Evolutionary conservation across 2,329 filamentous ascomycete genomes (phyloP).

Genomic region (Diaporthe amygdali): DNA sequence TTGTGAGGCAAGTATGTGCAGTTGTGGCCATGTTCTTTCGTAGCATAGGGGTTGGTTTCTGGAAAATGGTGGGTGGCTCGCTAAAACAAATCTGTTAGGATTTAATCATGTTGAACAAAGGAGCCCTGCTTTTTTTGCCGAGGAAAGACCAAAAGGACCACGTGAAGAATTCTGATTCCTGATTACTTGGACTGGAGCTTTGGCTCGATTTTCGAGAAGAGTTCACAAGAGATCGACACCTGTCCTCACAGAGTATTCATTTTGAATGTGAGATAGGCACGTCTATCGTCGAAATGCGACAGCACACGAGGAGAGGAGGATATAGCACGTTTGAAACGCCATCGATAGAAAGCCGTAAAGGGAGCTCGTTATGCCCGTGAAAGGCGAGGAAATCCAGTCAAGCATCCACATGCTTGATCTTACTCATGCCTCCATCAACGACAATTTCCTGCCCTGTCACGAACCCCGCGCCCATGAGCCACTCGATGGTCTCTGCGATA

Average conservation of each 20-base stretch:
- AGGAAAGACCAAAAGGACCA: too few relatives aligned
- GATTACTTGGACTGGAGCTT: too few relatives aligned
- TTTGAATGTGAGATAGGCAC: not conserved
- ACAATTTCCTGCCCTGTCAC: constrained; percentile 35
- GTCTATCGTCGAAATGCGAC: too few relatives aligned
- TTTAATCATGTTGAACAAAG: not conserved
- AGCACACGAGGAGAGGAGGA: not conserved
- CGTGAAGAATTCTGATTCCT: too few relatives aligned
- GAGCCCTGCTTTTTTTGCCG: too few relatives aligned
- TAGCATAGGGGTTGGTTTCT: not conserved
- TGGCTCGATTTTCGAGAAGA: too few relatives aligned
- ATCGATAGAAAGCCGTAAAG: not conserved
- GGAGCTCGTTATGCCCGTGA: not conserved
- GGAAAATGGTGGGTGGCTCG: not conserved
- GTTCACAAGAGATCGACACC: too few relatives aligned
- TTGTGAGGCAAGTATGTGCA: not conserved
- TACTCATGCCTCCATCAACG: constrained; percentile 34
- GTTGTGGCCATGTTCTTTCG: not conserved
- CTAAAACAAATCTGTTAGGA: not conserved
- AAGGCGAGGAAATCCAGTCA: not conserved
- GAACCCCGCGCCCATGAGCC: constrained; percentile 36
- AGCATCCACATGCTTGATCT: constrained; percentile 30
- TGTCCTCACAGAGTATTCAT: not conserved
- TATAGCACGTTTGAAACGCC: not conserved
- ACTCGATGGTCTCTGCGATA: constrained; percentile 48